Evolutionary conservation across 2,329 filamentous ascomycete species (phyloP).

Genomic region (Colletotrichum zoysiae): DNA sequence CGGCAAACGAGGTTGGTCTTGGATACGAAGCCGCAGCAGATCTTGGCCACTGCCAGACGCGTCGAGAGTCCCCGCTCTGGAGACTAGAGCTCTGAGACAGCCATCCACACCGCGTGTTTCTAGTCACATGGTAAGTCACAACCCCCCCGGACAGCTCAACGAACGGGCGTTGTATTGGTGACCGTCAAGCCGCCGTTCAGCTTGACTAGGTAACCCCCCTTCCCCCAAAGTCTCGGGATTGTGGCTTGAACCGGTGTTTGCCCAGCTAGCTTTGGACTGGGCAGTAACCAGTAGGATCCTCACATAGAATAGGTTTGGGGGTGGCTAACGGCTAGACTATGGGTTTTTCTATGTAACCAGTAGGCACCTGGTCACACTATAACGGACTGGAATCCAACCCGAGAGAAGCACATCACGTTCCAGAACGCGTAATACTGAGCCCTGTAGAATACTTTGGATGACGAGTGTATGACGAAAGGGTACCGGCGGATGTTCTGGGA

Average conservation of each 20-base stretch:
- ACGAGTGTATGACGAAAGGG: constrained; percentile 25
- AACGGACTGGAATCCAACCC: too few species aligned
- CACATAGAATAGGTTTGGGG: constrained; percentile 21
- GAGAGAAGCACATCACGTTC: neutral
- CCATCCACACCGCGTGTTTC: constrained; percentile 40
- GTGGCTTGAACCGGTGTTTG: constrained; percentile 34
- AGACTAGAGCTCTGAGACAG: constrained; percentile 32
- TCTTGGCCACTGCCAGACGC: constrained; percentile 18
- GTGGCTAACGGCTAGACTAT: constrained; percentile 10
- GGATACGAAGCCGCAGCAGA: constrained; percentile 23
- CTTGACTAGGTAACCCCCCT: constrained; percentile 11
- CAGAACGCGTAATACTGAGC: neutral
- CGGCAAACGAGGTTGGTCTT: constrained; percentile 5
- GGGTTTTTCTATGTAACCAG: neutral
- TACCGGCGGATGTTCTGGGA: neutral
- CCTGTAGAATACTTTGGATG: neutral
- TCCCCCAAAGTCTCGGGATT: constrained; percentile 24
- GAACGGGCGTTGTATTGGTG: constrained; percentile 35
- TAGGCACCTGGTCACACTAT: constrained; percentile 2
- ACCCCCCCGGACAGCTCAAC: constrained; percentile 18
- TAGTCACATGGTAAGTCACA: constrained; percentile 42
- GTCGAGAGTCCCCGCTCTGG: constrained; percentile 17
- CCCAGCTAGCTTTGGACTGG: constrained; percentile 20
- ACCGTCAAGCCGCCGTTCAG: constrained; percentile 27
- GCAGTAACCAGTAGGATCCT: neutral